Conservation (phyloP, 305 asterid species). For the Coffea humblotiana region DNA sequence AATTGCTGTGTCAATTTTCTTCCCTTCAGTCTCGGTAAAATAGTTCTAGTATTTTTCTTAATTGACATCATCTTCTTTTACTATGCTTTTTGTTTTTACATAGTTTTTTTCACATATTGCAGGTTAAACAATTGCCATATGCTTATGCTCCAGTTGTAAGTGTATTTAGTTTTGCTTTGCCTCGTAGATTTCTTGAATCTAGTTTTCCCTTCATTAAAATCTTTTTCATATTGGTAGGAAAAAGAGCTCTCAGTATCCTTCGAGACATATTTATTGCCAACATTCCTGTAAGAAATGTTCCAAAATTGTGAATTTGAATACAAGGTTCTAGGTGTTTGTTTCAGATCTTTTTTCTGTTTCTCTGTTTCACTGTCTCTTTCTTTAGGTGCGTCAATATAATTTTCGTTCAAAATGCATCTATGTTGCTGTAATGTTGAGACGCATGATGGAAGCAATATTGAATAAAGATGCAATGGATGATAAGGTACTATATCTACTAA, state of each 20-base stretch:
- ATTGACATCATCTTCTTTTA: not conserved
- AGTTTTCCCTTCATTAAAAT: constrained; percentile 2
- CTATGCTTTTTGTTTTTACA: constrained; percentile 5
- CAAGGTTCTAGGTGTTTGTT: constrained; percentile 16
- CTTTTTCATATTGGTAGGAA: constrained; percentile 43
- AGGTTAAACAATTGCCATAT: constrained; percentile 51
- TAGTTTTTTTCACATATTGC: constrained; percentile 28
- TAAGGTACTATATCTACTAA: constrained; percentile 51
- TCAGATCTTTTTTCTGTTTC: constrained; percentile 11
- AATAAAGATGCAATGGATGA: constrained; percentile 98
- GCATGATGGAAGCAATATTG: constrained; percentile 93
- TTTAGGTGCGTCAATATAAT: constrained; percentile 61
- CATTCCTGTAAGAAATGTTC: constrained; percentile 60
- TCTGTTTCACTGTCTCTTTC: constrained; percentile 7
- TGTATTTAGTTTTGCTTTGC: constrained; percentile 29
- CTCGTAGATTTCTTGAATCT: constrained; percentile 13
- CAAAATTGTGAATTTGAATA: constrained; percentile 16
- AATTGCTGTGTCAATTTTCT: not conserved
- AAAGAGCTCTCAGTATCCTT: constrained; percentile 65
- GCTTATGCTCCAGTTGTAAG: constrained; percentile 33
- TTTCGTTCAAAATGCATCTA: constrained; percentile 92
- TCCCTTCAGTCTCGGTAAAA: not conserved
- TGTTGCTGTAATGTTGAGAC: constrained; percentile 94
- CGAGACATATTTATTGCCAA: constrained; percentile 78
- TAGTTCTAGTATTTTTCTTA: not conserved